A percentile compares a stretch with the other conserved stretches of the same genome.
phyloP scores from a whole-genome alignment of 768 basidiomycete species.

The Mycena capillaripes region DNA sequence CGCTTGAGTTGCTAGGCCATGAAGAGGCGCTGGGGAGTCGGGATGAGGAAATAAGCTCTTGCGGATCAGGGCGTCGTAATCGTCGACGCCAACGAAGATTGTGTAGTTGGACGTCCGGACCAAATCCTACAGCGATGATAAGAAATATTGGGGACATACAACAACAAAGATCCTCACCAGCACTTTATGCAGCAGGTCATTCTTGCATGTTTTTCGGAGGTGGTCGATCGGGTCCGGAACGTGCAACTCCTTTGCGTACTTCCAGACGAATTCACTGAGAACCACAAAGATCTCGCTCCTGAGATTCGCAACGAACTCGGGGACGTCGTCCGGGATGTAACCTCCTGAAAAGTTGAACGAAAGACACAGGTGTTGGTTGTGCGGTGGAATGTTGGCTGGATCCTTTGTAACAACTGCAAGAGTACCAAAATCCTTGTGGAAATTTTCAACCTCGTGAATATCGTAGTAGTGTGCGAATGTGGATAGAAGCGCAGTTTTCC shows the following conservation, averaged over 20 bases:
- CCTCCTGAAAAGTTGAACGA: background rate
- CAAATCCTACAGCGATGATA: background rate
- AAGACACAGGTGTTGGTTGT: constrained; percentile 18
- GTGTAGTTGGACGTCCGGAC: background rate
- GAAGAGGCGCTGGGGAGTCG: background rate
- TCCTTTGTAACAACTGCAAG: background rate
- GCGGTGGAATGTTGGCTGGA: background rate
- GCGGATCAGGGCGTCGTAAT: constrained; percentile 8
- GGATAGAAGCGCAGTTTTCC: constrained; percentile 20
- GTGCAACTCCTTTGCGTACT: background rate
- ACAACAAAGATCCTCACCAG: background rate
- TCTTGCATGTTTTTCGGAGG: background rate
- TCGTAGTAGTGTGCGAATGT: constrained; percentile 7
- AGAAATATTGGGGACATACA: background rate
- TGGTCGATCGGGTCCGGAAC: background rate
- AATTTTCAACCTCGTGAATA: background rate
- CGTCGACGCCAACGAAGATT: constrained; percentile 11
- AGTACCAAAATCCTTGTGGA: background rate
- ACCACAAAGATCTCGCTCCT: background rate
- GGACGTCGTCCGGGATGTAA: background rate
- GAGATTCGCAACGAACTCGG: background rate
- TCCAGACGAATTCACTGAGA: background rate
- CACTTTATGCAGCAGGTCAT: background rate
- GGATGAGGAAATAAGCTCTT: background rate
- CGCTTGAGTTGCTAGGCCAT: background rate